Conservation (phyloP, 371 early-diverging fungal genomes). For the Blakeslea trispora region DNA sequence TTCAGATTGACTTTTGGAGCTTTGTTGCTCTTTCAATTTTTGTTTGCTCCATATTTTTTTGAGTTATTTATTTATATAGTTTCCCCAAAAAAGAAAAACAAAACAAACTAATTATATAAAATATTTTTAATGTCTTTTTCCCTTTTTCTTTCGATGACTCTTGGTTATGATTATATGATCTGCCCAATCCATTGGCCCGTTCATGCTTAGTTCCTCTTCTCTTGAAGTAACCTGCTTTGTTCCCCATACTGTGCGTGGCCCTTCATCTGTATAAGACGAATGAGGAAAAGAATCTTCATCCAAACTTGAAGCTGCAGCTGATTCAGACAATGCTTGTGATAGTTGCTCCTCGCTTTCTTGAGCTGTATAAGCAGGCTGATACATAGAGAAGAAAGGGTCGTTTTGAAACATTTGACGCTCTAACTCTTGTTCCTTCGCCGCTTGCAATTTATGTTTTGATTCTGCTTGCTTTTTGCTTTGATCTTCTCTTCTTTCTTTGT, state of each 20-base stretch:
- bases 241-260: conserved; percentile 59
- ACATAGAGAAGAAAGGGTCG: conserved; percentile 60
- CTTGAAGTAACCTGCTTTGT: conserved; percentile 44
- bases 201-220: conserved; percentile 20
- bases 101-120: neutral
- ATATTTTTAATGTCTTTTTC: conserved; percentile 21
- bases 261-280: neutral
- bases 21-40: too few relatives aligned
- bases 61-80: neutral
- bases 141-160: conserved; percentile 33
- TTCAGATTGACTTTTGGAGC: too few relatives aligned
- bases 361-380: conserved; percentile 25
- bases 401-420: conserved; percentile 39
- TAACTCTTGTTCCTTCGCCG: conserved; percentile 17
- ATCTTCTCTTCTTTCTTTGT: conserved; percentile 53
- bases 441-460: conserved; percentile 31
- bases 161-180: conserved; percentile 44
- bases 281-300: conserved; percentile 14
- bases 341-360: conserved; percentile 38
- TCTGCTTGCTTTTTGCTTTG: conserved; percentile 44
- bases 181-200: conserved; percentile 33
- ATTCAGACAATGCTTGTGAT: conserved; percentile 29
- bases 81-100: too few relatives aligned
- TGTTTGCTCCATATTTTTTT: too few relatives aligned
- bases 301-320: conserved; percentile 27